Evolutionary conservation across 1,284 basidiomycete genomes (phyloP), one percentile per base, ranked within the genome.

Genomic region (Cutaneotrichosporon spelunceum): DNA sequence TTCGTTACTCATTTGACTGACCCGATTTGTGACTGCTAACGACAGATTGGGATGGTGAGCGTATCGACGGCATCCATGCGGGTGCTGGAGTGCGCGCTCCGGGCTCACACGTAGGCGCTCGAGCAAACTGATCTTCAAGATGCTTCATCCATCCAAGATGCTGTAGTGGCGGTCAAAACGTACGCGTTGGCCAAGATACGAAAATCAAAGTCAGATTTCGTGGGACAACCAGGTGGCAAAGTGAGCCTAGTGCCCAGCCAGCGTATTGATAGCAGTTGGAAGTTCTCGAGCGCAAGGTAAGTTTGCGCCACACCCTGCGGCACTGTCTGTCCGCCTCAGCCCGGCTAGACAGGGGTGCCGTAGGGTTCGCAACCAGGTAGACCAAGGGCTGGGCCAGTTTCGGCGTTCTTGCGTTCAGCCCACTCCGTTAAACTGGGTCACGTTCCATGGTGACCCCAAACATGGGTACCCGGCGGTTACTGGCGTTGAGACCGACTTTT

Each of bases 141-240:
- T 57, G 50, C 57, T 7, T 56, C 60, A 2, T 64, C 62, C 1
- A 65, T 67, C 47, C 36, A 45, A 23, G 44, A 49, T 2, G 64
- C 68, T 1, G 52, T 73, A 24, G 56, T 66, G 29, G 61, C 63
- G 14, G 70, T 73, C 57, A 72, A 72, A 60, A 60, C 57, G 13
- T 70, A 70, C 52, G 62, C 65, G 14, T 30, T 62, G 13, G 60
- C 68, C 0, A 72, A 72, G 64, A 68, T 72, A 47, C 66, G 66
- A 11, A 69, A 69, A 53, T 57, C 62, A 26, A 69, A 70, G 45
- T 60, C 58, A 14, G 62, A 63, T 23, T 58, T 62, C 21, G 60
- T 70, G 4, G 61, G 55, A 5, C 60, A 61, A n/a, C 66, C 65
- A 19, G 61, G 65, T 45, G 69, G 69, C 39, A 70, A 70, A 59